Evolutionary conservation across 1,139 yeast genomes (phyloP).

Genomic region (Dujonia santamariae): DNA sequence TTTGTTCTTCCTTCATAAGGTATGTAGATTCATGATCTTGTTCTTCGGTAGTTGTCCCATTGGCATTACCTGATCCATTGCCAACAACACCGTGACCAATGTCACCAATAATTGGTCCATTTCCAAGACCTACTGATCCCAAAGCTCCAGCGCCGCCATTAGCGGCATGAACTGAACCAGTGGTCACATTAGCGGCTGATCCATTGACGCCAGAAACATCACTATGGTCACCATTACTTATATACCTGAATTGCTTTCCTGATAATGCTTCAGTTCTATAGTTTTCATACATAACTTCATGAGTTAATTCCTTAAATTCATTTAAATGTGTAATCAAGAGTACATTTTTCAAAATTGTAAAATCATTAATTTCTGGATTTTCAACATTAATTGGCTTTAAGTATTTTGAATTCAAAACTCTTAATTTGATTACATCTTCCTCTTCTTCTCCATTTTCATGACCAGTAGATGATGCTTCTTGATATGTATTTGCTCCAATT

Average conservation of each 20-base stretch:
- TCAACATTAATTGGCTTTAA: conserved; percentile 47
- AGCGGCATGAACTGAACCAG: no score
- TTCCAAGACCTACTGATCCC: no score
- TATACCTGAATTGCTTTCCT: conserved; percentile 45
- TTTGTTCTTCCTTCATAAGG: conserved; percentile 74
- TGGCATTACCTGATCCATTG: conserved; percentile 9
- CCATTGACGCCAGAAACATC: conserved; percentile 1
- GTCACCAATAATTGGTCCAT: background rate
- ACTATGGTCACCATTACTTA: conserved; percentile 19
- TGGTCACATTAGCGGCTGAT: no score
- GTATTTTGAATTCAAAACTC: conserved; percentile 34
- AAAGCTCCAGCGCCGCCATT: no score
- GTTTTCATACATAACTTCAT: conserved; percentile 62
- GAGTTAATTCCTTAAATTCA: conserved; percentile 71
- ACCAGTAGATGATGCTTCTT: conserved; percentile 38
- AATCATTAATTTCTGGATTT: conserved; percentile 59
- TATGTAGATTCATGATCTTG: conserved; percentile 43
- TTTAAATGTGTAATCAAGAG: conserved; percentile 75
- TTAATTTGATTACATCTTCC: conserved; percentile 36
- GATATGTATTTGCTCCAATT: conserved; percentile 44
- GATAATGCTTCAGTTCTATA: conserved; percentile 68
- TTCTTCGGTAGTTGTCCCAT: conserved; percentile 4
- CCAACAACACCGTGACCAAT: conserved; percentile 15
- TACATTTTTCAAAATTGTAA: conserved; percentile 62
- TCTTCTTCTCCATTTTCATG: conserved; percentile 32